Evolutionary conservation across 441 rosid species (phyloP).

Genomic region (Croton laevigatus): DNA sequence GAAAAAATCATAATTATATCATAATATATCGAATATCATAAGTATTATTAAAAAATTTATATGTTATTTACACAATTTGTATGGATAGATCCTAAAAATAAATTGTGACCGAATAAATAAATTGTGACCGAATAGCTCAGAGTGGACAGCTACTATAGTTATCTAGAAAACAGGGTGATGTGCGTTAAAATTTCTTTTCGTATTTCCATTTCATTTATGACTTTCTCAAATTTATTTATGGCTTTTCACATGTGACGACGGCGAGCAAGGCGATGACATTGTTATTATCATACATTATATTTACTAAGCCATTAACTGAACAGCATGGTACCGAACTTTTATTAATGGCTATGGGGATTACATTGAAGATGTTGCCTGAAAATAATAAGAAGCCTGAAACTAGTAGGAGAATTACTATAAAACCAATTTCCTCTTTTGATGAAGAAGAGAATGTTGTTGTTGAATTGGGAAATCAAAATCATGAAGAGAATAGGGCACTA

Average conservation of each 20-base stretch:
- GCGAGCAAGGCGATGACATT: conserved; percentile 85
- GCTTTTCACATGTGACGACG: conserved; percentile 61
- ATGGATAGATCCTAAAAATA: no score
- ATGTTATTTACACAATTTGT: no score
- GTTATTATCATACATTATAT: conserved; percentile 71
- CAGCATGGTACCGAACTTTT: conserved; percentile 76
- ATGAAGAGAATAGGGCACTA: conserved; percentile 25
- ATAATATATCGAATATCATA: no score
- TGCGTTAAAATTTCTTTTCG: no score
- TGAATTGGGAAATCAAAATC: conserved; percentile 6
- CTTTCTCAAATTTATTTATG: neutral
- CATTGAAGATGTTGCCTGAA: conserved; percentile 67
- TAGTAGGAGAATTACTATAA: conserved; percentile 6
- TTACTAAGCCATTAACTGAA: conserved; percentile 79
- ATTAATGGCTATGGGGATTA: conserved; percentile 70
- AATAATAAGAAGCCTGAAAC: conserved; percentile 30
- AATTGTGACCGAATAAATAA: no score
- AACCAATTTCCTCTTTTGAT: neutral
- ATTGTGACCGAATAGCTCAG: no score
- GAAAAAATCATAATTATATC: no score
- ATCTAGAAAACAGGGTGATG: no score
- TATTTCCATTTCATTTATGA: no score
- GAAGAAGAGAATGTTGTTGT: conserved; percentile 10
- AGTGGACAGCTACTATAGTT: no score
- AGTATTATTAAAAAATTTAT: no score